Evolutionary conservation across 73 alveolate genomes (phyloP).

Genomic region (Paramecium bursaria): DNA sequence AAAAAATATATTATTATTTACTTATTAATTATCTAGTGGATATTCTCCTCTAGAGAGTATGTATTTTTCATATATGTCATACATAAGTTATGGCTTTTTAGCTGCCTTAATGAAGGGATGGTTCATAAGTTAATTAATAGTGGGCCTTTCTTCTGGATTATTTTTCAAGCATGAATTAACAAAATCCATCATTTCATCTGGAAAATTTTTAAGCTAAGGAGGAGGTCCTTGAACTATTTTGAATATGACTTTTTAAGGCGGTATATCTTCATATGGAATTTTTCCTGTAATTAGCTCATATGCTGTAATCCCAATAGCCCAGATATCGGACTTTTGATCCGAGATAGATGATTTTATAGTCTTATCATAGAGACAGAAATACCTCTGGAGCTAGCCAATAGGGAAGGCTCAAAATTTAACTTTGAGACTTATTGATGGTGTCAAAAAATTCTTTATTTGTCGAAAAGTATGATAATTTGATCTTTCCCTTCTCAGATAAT

Average conservation of each 20-base stretch:
- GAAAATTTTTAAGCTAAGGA: constrained; percentile 7
- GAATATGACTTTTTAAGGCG: constrained; percentile 44
- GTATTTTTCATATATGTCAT: constrained; percentile 18
- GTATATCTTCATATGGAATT: constrained; percentile 55
- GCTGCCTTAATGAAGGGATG: constrained; percentile 55
- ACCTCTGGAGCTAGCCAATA: constrained; percentile 64
- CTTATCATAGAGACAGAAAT: not conserved
- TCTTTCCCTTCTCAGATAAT: constrained; percentile 27
- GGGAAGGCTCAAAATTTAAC: constrained; percentile 49
- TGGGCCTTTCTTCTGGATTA: constrained; percentile 12
- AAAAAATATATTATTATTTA: too few relatives aligned
- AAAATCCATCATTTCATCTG: constrained; percentile 41
- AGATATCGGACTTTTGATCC: constrained; percentile 34
- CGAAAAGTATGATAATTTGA: constrained; percentile 36
- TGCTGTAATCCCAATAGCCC: constrained; percentile 62
- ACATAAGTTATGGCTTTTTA: not conserved
- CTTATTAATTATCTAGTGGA: not conserved
- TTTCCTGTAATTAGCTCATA: constrained; percentile 16
- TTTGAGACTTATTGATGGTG: constrained; percentile 40
- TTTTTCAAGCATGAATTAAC: constrained; percentile 23
- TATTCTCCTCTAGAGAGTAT: constrained; percentile 21
- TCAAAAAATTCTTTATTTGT: constrained; percentile 36
- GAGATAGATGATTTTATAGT: constrained; percentile 29
- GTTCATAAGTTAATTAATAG: not conserved
- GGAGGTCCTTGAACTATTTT: constrained; percentile 54